Evolutionary conservation across 2,329 filamentous ascomycete genomes (phyloP).

Genomic region (Pseudogymnoascus sp.): DNA sequence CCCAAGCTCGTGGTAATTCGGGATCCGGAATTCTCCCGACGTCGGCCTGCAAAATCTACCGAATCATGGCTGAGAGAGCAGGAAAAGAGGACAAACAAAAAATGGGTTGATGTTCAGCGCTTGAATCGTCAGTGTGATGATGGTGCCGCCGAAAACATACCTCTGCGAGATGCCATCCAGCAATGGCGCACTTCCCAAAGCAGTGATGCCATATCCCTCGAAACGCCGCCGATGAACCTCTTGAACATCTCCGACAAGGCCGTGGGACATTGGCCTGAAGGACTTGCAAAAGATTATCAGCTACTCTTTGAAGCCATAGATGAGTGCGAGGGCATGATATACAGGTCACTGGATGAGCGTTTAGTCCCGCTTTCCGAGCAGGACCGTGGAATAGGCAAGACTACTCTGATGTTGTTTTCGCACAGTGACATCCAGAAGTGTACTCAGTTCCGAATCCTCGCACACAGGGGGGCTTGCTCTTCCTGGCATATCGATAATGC

Average conservation of each 20-base stretch:
- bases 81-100: not conserved
- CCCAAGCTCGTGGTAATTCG: constrained; percentile 8
- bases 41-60: not conserved
- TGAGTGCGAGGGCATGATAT: constrained; percentile 4
- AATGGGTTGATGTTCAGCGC: constrained; percentile 5
- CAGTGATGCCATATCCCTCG: not conserved
- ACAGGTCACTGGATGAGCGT: not conserved
- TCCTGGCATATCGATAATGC: constrained; percentile 11
- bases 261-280: constrained; percentile 9
- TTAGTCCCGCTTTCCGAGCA: not conserved
- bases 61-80: constrained; percentile 5
- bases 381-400: constrained; percentile 9
- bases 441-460: constrained; percentile 10
- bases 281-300: constrained; percentile 8
- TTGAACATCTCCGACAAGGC: constrained; percentile 7
- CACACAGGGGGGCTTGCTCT: constrained; percentile 7
- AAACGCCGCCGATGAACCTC: constrained; percentile 1
- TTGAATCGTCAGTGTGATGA: not conserved
- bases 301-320: constrained; percentile 10
- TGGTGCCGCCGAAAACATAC: constrained; percentile 2
- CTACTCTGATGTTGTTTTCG: not conserved
- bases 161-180: not conserved
- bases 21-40: not conserved
- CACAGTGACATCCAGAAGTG: constrained; percentile 10
- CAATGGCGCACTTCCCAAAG: not conserved